Evolutionary conservation across 1,284 basidiomycete genomes (phyloP).

Genomic region (Fomes fomentarius): DNA sequence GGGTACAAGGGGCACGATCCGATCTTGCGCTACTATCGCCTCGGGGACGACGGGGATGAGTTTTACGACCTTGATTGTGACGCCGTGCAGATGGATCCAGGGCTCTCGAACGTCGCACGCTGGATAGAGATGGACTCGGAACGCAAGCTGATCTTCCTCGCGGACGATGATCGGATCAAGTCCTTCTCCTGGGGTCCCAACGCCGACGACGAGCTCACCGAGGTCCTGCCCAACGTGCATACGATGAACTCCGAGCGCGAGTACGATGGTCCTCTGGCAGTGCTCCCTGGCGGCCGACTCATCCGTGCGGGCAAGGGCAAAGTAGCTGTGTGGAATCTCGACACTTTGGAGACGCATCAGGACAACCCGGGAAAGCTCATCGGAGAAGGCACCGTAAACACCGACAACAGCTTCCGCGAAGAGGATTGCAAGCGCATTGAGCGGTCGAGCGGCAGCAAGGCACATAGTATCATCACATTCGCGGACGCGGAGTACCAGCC

Average conservation of each 20-base stretch:
- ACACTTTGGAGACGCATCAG: conserved; percentile 37
- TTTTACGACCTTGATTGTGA: background rate
- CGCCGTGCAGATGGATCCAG: conserved; percentile 7
- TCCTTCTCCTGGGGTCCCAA: conserved; percentile 23
- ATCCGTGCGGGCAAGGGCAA: conserved; percentile 36
- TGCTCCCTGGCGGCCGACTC: conserved; percentile 33
- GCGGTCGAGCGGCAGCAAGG: conserved; percentile 34
- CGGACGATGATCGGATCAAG: conserved; percentile 31
- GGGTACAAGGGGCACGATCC: conserved; percentile 41
- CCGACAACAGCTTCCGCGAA: conserved; percentile 25
- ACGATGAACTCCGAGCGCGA: conserved; percentile 34
- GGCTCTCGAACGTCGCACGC: conserved; percentile 8
- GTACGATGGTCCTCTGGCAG: conserved; percentile 33
- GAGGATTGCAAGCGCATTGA: conserved; percentile 32
- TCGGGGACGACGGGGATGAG: conserved; percentile 20
- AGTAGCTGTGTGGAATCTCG: conserved; percentile 40
- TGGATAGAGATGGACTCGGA: conserved; percentile 15
- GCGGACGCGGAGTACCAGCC: conserved; percentile 26
- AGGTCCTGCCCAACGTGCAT: conserved; percentile 27
- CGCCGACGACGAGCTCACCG: background rate
- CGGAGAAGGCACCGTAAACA: conserved; percentile 28
- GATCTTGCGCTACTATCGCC: conserved; percentile 31
- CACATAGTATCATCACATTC: conserved; percentile 30
- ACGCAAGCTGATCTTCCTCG: conserved; percentile 29
- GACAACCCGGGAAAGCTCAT: conserved; percentile 28